Conservation (phyloP, 1,139 yeast species). For the Candida pseudoviswanathii region DNA sequence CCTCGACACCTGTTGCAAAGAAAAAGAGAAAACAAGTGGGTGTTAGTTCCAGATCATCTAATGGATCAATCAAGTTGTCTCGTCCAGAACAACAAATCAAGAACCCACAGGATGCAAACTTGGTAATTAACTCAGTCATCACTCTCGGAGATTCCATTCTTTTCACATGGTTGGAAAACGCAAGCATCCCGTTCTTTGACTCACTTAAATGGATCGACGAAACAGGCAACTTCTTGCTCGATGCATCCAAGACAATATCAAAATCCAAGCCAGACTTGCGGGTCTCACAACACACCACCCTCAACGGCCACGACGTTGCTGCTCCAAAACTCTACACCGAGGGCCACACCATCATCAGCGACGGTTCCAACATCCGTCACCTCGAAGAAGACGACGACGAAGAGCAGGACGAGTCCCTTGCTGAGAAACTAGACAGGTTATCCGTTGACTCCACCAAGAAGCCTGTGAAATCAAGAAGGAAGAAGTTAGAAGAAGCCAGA, state of each 20-base stretch:
- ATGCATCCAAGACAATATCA: conserved; percentile 29
- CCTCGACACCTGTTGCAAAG: conserved; percentile 18
- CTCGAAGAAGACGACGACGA: conserved; percentile 46
- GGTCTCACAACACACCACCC: conserved; percentile 41
- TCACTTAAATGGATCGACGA: conserved; percentile 54
- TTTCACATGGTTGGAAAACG: conserved; percentile 74
- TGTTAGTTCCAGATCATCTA: conserved; percentile 51
- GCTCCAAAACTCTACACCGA: conserved; percentile 73
- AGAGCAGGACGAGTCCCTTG: conserved; percentile 51
- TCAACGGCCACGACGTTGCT: conserved; percentile 69
- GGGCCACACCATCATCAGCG: conserved; percentile 61
- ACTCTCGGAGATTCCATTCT: conserved; percentile 43
- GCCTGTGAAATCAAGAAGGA: conserved; percentile 24
- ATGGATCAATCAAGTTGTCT: conserved; percentile 41
- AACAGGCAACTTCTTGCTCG: conserved; percentile 22
- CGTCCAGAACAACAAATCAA: conserved; percentile 46
- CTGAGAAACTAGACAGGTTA: conserved; percentile 58
- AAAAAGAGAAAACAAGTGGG: conserved; percentile 35
- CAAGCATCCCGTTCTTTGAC: conserved; percentile 66
- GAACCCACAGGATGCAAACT: conserved; percentile 34
- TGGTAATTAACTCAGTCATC: conserved; percentile 43
- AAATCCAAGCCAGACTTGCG: conserved; percentile 43
- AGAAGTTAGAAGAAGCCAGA: conserved; percentile 33
- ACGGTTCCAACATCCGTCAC: conserved; percentile 65
- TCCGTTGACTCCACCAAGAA: conserved; percentile 30